Evolutionary conservation across 495 filamentous ascomycete species (phyloP).

Genomic region (Thermochaetoides thermophila): DNA sequence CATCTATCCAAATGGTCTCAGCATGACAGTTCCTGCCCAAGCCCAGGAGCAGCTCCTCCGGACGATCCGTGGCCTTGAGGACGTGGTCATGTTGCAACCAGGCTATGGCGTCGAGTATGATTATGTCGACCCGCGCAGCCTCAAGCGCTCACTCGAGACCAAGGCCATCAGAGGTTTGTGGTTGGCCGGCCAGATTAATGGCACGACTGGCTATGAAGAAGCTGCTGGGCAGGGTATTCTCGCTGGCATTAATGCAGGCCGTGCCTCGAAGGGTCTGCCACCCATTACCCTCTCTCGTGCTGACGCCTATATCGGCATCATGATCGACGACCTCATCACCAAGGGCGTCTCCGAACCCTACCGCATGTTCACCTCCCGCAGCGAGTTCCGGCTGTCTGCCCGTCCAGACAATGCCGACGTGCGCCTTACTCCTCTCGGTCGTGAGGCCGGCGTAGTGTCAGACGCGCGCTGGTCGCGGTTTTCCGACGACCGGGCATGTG

Average conservation of each 20-base stretch:
- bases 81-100: slow-evolving; percentile 85
- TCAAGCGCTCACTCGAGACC: slow-evolving; percentile 80
- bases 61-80: slow-evolving; percentile 73
- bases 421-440: slow-evolving; percentile 68
- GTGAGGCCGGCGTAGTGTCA: slow-evolving; percentile 59
- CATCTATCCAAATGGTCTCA: slow-evolving; percentile 93
- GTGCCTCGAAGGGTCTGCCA: slow-evolving; percentile 49
- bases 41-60: slow-evolving; percentile 72
- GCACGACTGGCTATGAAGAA: slow-evolving; percentile 96
- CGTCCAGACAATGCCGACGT: slow-evolving; percentile 88
- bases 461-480: slow-evolving; percentile 67
- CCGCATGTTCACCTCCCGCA: slow-evolving; percentile 94
- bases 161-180: slow-evolving; percentile 83
- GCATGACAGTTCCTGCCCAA: slow-evolving; percentile 84
- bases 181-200: slow-evolving; percentile 94
- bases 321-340: slow-evolving; percentile 97
- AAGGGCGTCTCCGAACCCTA: slow-evolving; percentile 96
- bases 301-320: slow-evolving; percentile 93
- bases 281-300: slow-evolving; percentile 59
- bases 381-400: slow-evolving; percentile 84
- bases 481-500: slow-evolving; percentile 42
- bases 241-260: slow-evolving; percentile 84
- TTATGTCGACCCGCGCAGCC: slow-evolving; percentile 85
- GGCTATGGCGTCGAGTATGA: slow-evolving; percentile 98
- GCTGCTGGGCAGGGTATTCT: slow-evolving; percentile 87